These are phyloP conservation scores for Capsicum chinense DNA, from an alignment of 257 asterid species.

Conservation along the genomic window DNA sequence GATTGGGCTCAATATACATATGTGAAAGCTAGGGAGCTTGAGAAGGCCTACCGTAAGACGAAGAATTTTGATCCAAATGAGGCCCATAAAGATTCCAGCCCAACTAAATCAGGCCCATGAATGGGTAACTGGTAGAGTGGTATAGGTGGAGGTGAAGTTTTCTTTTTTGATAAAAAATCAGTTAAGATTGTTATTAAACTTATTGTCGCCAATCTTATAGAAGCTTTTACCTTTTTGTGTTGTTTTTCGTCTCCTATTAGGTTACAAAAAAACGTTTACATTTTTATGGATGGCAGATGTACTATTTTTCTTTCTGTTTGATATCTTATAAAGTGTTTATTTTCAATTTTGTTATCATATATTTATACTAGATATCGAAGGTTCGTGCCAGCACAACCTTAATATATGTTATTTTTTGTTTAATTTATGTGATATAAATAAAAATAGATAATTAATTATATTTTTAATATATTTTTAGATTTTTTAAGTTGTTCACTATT, in stretches of 20 bases:
- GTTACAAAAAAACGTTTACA: background rate
- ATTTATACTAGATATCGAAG: too few species aligned
- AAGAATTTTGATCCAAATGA: background rate
- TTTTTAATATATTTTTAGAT: too few species aligned
- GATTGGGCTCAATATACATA: slow-evolving; percentile 33
- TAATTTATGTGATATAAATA: too few species aligned
- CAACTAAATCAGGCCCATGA: background rate
- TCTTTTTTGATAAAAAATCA: background rate
- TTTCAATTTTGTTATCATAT: too few species aligned
- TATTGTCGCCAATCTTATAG: background rate
- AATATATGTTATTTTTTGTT: too few species aligned
- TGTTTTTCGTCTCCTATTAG: background rate
- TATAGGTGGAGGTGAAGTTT: background rate
- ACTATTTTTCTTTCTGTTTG: background rate
- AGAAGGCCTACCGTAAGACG: slow-evolving; percentile 38
- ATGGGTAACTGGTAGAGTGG: background rate
- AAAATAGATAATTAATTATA: too few species aligned
- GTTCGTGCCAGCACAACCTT: too few species aligned
- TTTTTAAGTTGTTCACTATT: too few species aligned
- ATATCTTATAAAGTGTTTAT: background rate
- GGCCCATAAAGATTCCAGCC: background rate
- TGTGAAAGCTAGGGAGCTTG: slow-evolving; percentile 38
- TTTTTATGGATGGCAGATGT: background rate
- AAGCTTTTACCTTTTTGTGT: background rate
- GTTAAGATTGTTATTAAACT: background rate